phyloP scores from a whole-genome alignment of 257 asterid species.

The Nicotiana otophora region DNA sequence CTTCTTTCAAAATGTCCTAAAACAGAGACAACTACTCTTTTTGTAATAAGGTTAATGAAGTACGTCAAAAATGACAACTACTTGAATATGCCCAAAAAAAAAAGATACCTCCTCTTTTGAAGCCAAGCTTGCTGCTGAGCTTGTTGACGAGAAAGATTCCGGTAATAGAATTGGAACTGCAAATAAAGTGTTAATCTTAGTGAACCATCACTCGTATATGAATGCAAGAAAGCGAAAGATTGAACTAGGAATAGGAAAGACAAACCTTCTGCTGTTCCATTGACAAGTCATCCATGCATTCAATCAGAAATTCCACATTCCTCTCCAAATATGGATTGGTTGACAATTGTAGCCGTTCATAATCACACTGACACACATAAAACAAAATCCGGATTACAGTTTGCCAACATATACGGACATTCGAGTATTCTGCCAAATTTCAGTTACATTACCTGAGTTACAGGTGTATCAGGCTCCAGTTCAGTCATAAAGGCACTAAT shows the following conservation, averaged over 20 bases:
- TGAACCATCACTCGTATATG: neutral
- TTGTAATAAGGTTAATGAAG: no score
- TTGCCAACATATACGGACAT: neutral
- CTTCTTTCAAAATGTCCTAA: neutral
- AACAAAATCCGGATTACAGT: conserved; percentile 1
- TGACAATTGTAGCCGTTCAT: conserved; percentile 84
- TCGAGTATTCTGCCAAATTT: neutral
- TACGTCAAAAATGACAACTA: neutral
- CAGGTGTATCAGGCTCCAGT: conserved; percentile 82
- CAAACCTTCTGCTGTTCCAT: conserved; percentile 92
- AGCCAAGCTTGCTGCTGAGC: conserved; percentile 96
- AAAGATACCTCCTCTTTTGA: conserved; percentile 81
- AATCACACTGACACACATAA: conserved; percentile 56
- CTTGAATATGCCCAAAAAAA: neutral
- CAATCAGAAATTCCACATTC: conserved; percentile 85
- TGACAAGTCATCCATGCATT: conserved; percentile 97
- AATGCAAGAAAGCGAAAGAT: neutral
- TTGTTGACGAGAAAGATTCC: conserved; percentile 95
- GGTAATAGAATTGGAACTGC: conserved; percentile 90
- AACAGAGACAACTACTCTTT: neutral
- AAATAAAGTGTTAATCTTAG: conserved; percentile 7
- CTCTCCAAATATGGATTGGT: conserved; percentile 78
- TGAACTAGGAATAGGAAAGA: neutral
- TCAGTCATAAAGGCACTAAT: conserved; percentile 96
- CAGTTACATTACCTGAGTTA: conserved; percentile 51